Conservation (phyloP, 2,329 filamentous ascomycete genomes). For the Paracoccidioides brasiliensis region DNA sequence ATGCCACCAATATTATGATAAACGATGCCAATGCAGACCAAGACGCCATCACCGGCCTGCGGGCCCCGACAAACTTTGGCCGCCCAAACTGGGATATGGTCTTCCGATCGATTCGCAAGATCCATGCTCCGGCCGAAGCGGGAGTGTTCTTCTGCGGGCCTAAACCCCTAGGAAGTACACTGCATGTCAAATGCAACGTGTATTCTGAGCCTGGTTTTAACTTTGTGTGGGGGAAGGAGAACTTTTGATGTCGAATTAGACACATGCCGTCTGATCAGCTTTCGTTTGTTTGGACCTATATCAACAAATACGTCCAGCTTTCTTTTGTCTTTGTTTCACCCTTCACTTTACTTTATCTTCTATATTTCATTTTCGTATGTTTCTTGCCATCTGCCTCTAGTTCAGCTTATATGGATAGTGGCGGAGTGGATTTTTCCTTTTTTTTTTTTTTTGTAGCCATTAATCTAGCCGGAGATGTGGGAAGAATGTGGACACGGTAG, state of each 20-base stretch:
- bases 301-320: too few relatives aligned
- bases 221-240: conserved; percentile 39
- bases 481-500: too few relatives aligned
- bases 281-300: too few relatives aligned
- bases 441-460: too few relatives aligned
- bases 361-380: too few relatives aligned
- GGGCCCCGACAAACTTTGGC: conserved; percentile 69
- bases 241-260: conserved; percentile 27
- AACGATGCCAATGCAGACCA: conserved; percentile 75
- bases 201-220: conserved; percentile 69
- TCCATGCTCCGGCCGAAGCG: conserved; percentile 58
- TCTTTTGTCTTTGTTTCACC: too few relatives aligned
- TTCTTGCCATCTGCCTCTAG: too few relatives aligned
- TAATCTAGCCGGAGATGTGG: too few relatives aligned
- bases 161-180: conserved; percentile 59
- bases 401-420: too few relatives aligned
- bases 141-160: conserved; percentile 80
- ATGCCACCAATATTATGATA: conserved; percentile 86
- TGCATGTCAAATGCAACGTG: conserved; percentile 79
- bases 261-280: too few relatives aligned
- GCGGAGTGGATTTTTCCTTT: too few relatives aligned
- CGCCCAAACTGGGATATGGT: conserved; percentile 86
- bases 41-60: conserved; percentile 70
- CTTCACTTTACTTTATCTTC: too few relatives aligned
- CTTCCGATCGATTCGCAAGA: conserved; percentile 68